Conservation (phyloP, 2,329 filamentous ascomycete species). For the Botrytis byssoidea region DNA sequence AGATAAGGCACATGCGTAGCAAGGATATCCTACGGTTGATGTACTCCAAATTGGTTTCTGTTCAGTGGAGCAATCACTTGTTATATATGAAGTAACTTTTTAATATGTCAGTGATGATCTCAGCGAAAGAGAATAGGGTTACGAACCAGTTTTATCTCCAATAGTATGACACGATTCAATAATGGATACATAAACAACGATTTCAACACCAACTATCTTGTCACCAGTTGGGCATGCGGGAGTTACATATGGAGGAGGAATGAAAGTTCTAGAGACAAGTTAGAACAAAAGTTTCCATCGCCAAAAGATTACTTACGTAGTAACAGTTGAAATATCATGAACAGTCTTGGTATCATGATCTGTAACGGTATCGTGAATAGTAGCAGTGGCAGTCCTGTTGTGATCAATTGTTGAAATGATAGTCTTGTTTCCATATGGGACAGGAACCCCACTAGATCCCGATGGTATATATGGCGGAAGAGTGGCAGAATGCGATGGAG, state of each 20-base stretch:
- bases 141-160: slow-evolving; percentile 19
- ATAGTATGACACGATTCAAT: slow-evolving; percentile 35
- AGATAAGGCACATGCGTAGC: slow-evolving; percentile 25
- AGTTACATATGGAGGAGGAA: slow-evolving; percentile 27
- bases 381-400: slow-evolving; percentile 14
- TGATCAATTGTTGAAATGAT: slow-evolving; percentile 21
- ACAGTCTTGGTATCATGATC: slow-evolving; percentile 16
- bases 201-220: slow-evolving; percentile 38
- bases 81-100: slow-evolving; percentile 24
- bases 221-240: slow-evolving; percentile 22
- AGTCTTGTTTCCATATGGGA: slow-evolving; percentile 22
- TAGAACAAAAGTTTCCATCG: neutral
- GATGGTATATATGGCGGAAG: slow-evolving; percentile 10
- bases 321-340: slow-evolving; percentile 17
- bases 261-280: slow-evolving; percentile 21
- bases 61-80: slow-evolving; percentile 22
- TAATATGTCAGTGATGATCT: slow-evolving; percentile 7
- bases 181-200: slow-evolving; percentile 38
- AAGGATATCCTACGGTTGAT: slow-evolving; percentile 23
- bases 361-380: slow-evolving; percentile 9
- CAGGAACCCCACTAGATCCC: slow-evolving; percentile 7
- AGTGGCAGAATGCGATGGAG: slow-evolving; percentile 18
- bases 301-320: slow-evolving; percentile 14
- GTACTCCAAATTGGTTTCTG: slow-evolving; percentile 26
- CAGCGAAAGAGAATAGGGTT: neutral